Evolutionary conservation across 78 protist species (phyloP).

Genomic region (Emiliania huxleyi): DNA sequence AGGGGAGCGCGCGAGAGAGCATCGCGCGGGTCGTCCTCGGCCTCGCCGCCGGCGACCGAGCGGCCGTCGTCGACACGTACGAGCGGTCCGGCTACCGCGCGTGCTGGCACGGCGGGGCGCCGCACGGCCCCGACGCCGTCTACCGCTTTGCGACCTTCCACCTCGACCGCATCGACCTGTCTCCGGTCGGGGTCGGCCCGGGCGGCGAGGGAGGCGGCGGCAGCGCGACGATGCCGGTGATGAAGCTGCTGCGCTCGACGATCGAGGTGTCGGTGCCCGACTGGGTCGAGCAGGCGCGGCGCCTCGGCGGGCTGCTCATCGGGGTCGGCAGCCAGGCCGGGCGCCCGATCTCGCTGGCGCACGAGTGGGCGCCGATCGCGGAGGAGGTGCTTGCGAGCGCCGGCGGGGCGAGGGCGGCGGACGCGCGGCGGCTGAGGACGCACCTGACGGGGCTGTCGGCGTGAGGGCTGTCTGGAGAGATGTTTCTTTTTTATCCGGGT

Average conservation of each 20-base stretch:
- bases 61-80: neutral
- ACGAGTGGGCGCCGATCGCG: neutral
- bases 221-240: neutral
- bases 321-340: neutral
- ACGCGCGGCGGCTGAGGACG: neutral
- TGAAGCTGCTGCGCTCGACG: neutral
- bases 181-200: neutral
- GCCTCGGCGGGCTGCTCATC: neutral
- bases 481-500: too few relatives aligned
- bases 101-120: neutral
- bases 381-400: neutral
- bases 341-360: neutral
- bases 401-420: neutral
- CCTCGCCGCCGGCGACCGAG: constrained; percentile 19
- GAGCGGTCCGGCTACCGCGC: constrained; percentile 26
- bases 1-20: neutral
- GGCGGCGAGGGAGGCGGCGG: too few relatives aligned
- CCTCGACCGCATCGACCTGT: constrained; percentile 36
- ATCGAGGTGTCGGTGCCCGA: neutral
- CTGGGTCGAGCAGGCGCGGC: neutral
- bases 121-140: neutral
- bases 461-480: too few relatives aligned
- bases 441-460: neutral
- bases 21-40: neutral
- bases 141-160: neutral